Evolutionary conservation across 164 flowering plant species (phyloP), one percentile per base, ranked within the genome.

Genomic region (Saururus chinensis): DNA sequence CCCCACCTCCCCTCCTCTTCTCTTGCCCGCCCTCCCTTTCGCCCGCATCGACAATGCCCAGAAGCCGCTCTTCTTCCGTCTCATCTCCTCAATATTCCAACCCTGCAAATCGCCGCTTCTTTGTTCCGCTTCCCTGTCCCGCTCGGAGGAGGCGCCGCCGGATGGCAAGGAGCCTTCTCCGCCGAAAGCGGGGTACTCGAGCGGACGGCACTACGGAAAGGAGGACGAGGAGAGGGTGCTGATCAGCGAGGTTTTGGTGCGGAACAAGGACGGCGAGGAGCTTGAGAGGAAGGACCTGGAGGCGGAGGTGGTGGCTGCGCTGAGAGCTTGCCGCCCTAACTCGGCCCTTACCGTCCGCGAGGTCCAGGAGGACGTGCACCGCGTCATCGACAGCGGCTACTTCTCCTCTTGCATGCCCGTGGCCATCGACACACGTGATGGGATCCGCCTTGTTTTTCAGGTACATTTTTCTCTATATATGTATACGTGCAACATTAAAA

Each of bases 211-310:
- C 22, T 69, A 49, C 22, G 76, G 71, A 40, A 70, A 70, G 58
- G 80, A 76, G 57, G 81, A 77, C 24, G 88, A 90, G 66, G 99
- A 93, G 86, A 83, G 97, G 73, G 97, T 90, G 56, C 66, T 95
- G 81, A 91, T 90, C 0, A 91, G 99, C 61, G 99, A 95, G 78
- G 99, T 95, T 23, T 64, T 84, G 70, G 85, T 95, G 57, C 74
- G 93, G 75, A 82, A 82, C 72, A 91, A 84, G 66, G 99, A 95
- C 60, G 99, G 99, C 4, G 99, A 95, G 65, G 96, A 87, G 74
- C 81, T 95, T 0, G 97, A 89, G 69, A 80, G 89, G 82, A 89
- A 89, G 81, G 97, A 95, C 69, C 76, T 95, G 37, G 99, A 88
- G 57, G 65, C 63, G 35, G 97, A 87, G 72, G 97, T 86, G 0